Conservation (phyloP, 2,329 filamentous ascomycete genomes). For the Neonectria punicea region DNA sequence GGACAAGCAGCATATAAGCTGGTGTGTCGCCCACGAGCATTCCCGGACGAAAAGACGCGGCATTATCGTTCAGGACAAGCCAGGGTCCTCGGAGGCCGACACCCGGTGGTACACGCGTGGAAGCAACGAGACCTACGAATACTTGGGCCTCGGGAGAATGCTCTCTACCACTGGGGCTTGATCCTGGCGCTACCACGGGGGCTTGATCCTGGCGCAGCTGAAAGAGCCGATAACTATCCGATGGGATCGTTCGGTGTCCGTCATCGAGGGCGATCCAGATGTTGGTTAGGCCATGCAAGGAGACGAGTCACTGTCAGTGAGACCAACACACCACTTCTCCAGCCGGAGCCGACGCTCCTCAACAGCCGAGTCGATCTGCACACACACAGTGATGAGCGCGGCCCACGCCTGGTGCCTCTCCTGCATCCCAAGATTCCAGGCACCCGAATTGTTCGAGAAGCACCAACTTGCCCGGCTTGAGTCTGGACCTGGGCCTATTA, state of each 20-base stretch:
- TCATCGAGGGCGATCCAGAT: neutral
- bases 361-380: neutral
- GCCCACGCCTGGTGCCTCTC: neutral
- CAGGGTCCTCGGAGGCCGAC: constrained; percentile 24
- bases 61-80: constrained; percentile 7
- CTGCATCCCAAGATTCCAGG: neutral
- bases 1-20: neutral
- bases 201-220: neutral
- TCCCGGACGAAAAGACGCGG: neutral
- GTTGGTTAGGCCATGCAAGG: neutral
- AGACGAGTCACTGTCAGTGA: neutral
- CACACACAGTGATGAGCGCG: neutral
- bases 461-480: neutral
- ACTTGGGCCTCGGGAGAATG: too few relatives aligned
- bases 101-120: neutral
- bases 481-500: neutral
- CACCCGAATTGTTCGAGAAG: constrained; percentile 13
- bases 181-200: neutral
- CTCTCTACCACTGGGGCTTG: neutral
- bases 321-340: neutral
- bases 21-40: neutral
- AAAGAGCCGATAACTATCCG: neutral
- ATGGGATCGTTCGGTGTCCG: neutral
- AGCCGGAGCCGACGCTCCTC: neutral
- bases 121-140: neutral